Evolutionary conservation across 306 rosid genomes (phyloP).

Genomic region (Castanospermum australe): DNA sequence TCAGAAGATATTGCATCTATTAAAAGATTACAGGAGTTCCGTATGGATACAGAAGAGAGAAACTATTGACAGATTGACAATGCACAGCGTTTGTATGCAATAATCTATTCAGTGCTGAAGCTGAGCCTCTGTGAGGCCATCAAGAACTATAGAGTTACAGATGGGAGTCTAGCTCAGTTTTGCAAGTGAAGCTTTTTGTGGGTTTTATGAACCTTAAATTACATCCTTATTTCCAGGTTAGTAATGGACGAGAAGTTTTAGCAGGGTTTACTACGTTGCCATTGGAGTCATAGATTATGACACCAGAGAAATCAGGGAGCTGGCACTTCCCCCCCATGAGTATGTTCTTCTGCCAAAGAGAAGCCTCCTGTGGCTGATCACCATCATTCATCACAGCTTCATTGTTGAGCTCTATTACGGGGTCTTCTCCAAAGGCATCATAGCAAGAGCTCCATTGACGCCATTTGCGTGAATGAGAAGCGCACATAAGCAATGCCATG

Average conservation of each 20-base stretch:
- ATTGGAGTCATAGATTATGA: slow-evolving; percentile 69
- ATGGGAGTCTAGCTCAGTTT: not conserved
- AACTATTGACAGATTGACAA: not conserved
- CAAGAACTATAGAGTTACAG: not conserved
- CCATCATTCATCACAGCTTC: slow-evolving; percentile 28
- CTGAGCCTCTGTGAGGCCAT: not conserved
- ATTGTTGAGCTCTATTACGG: slow-evolving; percentile 48
- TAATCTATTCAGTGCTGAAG: not conserved
- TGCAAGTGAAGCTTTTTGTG: not conserved
- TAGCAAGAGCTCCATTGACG: slow-evolving; percentile 53
- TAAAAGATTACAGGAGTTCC: not conserved
- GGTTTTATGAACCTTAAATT: not conserved
- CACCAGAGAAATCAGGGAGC: slow-evolving; percentile 89
- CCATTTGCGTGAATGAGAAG: slow-evolving; percentile 67
- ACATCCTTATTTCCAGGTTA: slow-evolving; percentile 59
- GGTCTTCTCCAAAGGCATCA: slow-evolving; percentile 37
- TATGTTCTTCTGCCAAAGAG: slow-evolving; percentile 88
- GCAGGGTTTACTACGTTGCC: slow-evolving; percentile 61
- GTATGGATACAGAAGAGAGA: not conserved
- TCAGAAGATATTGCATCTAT: not conserved
- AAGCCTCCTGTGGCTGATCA: slow-evolving; percentile 39
- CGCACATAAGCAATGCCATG: slow-evolving; percentile 72
- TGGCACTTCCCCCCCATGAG: slow-evolving; percentile 94
- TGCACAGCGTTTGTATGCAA: not conserved
- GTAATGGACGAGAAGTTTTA: slow-evolving; percentile 49